A percentile compares a stretch with the other conserved stretches of the same genome.
Evolutionary conservation across 2,329 filamentous ascomycete genomes (phyloP).

Genomic region (Monosporascus ibericus): DNA sequence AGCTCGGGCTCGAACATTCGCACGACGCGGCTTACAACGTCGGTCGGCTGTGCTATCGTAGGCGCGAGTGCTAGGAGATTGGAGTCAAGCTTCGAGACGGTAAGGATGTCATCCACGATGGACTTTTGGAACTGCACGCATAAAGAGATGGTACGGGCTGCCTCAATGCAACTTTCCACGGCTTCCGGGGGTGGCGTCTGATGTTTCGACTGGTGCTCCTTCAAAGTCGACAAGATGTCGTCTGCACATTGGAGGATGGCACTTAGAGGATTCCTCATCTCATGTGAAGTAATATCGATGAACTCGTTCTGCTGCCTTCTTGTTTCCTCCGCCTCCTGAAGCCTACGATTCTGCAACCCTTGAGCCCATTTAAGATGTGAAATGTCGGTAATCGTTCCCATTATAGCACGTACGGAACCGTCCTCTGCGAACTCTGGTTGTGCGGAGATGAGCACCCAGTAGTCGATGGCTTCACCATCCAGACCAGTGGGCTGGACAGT

Average conservation of each 20-base stretch:
- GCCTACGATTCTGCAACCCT: slow-evolving; percentile 28
- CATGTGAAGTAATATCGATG: slow-evolving; percentile 45
- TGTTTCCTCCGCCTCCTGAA: slow-evolving; percentile 31
- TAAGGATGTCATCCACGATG: slow-evolving; percentile 71
- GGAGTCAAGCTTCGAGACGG: slow-evolving; percentile 70
- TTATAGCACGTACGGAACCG: slow-evolving; percentile 29
- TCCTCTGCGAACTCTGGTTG: slow-evolving; percentile 27
- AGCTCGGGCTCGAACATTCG: slow-evolving; percentile 77
- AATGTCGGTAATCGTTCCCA: slow-evolving; percentile 38
- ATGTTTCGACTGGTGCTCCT: slow-evolving; percentile 17
- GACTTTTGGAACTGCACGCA: slow-evolving; percentile 77
- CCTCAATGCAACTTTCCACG: slow-evolving; percentile 43
- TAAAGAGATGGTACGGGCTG: slow-evolving; percentile 49
- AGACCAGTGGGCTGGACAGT: slow-evolving; percentile 24
- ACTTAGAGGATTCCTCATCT: slow-evolving; percentile 48
- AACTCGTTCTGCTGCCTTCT: slow-evolving; percentile 49
- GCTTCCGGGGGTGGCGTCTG: slow-evolving; percentile 21
- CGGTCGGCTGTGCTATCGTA: slow-evolving; percentile 60
- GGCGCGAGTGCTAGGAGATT: slow-evolving; percentile 68
- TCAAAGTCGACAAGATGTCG: slow-evolving; percentile 35
- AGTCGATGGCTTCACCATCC: slow-evolving; percentile 33
- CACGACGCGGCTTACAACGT: slow-evolving; percentile 59
- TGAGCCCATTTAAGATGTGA: slow-evolving; percentile 38
- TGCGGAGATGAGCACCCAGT: slow-evolving; percentile 36
- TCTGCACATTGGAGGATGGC: slow-evolving; percentile 53